Evolutionary conservation across 345 rosid species (phyloP), one percentile per base, ranked within the genome.

Genomic region (Clausena lansium): DNA sequence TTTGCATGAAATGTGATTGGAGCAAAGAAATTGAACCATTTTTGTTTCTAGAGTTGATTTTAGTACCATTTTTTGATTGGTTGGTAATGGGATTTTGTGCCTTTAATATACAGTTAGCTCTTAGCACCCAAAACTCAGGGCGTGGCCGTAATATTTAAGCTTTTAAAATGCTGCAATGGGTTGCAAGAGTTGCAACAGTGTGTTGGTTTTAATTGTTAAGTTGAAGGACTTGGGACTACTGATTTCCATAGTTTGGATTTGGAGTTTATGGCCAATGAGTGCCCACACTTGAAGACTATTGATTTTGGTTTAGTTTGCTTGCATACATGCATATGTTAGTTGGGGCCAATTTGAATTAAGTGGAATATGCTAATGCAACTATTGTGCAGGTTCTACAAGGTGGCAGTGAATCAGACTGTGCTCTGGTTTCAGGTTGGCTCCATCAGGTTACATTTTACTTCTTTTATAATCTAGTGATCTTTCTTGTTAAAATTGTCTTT

Each of bases 401-500:
- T 89, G 78, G 86, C 84, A n/a, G 88, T 32, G 9, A 89, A 92
- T 78, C 83, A 76, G 77, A 86, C 93, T 35, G 86, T 91, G 84
- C 87, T 96, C 66, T 92, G 99, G 99, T 96, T 94, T 96, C 99
- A 96, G 99, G 99, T 96, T 96, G 94, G 95, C 95, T 87, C 85
- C 86, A 91, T 82, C 97, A 94, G 95, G 97, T 92, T 86, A 92
- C 94, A 84, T 76, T 86, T 90, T 82, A 60, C 81, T 89, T 78
- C 88, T 84, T 84, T 82, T 84, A 55, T 82, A 71, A 75, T 50
- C 20, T 24, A 47, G 67, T 47, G 14, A 33, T 32, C 11, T 58
- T 84, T 82, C 41, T 57, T 32, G 27, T 67, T 45, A 39, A 27
- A 67, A 3, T 66, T 72, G 62, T 66, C 27, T 59, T 57, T 66